phyloP scores from a whole-genome alignment of 164 flowering plant species.

The Annona cherimola region DNA sequence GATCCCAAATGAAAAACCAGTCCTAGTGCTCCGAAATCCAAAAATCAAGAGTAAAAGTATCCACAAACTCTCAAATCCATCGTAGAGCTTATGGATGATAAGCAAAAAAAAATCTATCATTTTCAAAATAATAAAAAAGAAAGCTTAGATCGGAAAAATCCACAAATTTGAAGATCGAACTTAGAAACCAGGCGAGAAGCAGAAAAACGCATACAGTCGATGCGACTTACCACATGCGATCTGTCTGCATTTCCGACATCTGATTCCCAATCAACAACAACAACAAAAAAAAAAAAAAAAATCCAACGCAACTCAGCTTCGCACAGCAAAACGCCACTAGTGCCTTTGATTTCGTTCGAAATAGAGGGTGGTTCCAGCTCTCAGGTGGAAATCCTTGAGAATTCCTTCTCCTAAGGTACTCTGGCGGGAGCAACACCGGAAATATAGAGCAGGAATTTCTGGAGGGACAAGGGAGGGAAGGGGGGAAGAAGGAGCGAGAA shows the following conservation, averaged over 20 bases:
- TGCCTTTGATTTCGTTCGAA: conserved; percentile 5
- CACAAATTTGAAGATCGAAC: neutral
- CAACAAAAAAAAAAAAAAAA: no score
- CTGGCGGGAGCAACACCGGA: conserved; percentile 4
- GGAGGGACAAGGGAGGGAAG: conserved; percentile 6
- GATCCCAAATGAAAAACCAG: neutral
- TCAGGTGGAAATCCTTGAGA: neutral
- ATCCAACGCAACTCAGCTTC: neutral
- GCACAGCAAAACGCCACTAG: conserved; percentile 9
- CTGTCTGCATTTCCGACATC: neutral
- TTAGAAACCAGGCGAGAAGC: neutral
- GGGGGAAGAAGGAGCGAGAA: neutral
- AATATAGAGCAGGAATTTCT: conserved; percentile 11
- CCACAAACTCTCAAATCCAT: neutral
- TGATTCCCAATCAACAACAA: neutral
- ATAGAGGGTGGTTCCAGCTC: neutral
- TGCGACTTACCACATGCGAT: neutral
- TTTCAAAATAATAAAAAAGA: neutral
- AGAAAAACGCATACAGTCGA: neutral
- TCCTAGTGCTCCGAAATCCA: neutral
- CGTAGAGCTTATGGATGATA: neutral
- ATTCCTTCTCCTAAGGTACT: neutral
- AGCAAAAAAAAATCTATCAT: neutral
- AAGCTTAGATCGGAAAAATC: neutral
- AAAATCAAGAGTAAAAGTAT: neutral